These are phyloP conservation scores for Calocera viscosa DNA, from an alignment of 768 basidiomycete genomes.

Conservation along the genomic window DNA sequence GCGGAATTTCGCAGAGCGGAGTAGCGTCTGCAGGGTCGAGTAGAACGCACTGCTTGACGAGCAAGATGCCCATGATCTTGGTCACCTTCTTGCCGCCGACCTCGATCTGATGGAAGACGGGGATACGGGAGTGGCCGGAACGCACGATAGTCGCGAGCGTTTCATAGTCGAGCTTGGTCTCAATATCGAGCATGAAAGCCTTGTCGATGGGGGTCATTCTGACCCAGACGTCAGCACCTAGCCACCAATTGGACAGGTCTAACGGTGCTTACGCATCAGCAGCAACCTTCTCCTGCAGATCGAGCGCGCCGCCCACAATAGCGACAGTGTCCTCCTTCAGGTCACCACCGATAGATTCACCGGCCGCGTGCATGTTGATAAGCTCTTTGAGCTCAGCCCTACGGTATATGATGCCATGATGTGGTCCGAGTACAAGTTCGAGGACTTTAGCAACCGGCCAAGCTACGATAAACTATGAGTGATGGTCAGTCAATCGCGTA, in stretches of 20 bases:
- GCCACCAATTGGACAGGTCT: neutral
- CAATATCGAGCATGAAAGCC: slow-evolving; percentile 84
- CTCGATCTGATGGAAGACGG: slow-evolving; percentile 60
- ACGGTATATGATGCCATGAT: slow-evolving; percentile 86
- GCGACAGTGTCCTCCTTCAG: slow-evolving; percentile 75
- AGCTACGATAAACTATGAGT: slow-evolving; percentile 36
- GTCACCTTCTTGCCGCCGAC: slow-evolving; percentile 43
- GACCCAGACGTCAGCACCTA: slow-evolving; percentile 59
- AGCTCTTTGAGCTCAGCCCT: slow-evolving; percentile 77
- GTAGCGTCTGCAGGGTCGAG: slow-evolving; percentile 70
- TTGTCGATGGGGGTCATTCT: slow-evolving; percentile 68
- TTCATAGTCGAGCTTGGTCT: slow-evolving; percentile 69
- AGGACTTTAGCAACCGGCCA: slow-evolving; percentile 82
- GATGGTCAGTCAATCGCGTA: neutral
- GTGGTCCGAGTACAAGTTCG: slow-evolving; percentile 61
- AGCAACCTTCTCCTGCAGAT: slow-evolving; percentile 41
- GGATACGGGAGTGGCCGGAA: slow-evolving; percentile 75
- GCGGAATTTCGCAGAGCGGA: slow-evolving; percentile 67
- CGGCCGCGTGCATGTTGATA: slow-evolving; percentile 72
- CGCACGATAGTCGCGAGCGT: slow-evolving; percentile 61
- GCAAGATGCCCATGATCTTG: slow-evolving; percentile 73
- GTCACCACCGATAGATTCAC: slow-evolving; percentile 60
- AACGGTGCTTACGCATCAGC: neutral
- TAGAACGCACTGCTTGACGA: slow-evolving; percentile 81
- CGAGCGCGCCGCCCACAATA: slow-evolving; percentile 84